Percentiles rank a stretch among this genome's conserved stretches.
phyloP scores from a whole-genome alignment of 257 asterid genomes.

The Capsicum baccatum region DNA sequence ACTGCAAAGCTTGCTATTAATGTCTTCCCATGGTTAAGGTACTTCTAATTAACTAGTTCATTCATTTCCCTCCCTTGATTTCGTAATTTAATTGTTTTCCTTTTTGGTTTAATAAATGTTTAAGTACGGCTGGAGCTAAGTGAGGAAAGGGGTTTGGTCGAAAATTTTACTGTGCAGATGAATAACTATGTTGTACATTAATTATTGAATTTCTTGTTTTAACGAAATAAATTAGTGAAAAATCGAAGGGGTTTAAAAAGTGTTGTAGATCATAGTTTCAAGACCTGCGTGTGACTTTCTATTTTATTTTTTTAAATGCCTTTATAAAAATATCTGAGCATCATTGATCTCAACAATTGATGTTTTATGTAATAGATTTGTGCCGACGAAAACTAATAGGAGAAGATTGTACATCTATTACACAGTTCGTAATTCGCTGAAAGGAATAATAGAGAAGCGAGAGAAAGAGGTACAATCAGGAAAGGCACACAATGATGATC shows the following conservation, averaged over 20 bases:
- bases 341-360: background rate
- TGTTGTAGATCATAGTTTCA: too few species aligned
- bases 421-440: constrained; percentile 30
- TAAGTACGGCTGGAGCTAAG: too few species aligned
- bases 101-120: too few species aligned
- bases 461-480: constrained; percentile 16
- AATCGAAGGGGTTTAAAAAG: too few species aligned
- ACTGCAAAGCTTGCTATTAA: constrained; percentile 32
- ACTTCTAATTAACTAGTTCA: background rate
- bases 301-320: background rate
- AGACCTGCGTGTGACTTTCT: too few species aligned
- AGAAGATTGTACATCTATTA: constrained; percentile 41
- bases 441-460: constrained; percentile 17
- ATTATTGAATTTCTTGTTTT: too few species aligned
- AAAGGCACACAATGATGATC: constrained; percentile 24
- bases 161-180: too few species aligned
- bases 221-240: too few species aligned
- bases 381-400: constrained; percentile 41
- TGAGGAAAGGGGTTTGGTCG: too few species aligned
- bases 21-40: constrained; percentile 41
- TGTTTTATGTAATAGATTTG: constrained; percentile 27
- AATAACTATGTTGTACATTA: too few species aligned
- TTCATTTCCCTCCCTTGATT: background rate
- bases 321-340: background rate
- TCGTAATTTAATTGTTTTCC: background rate